These are phyloP conservation scores for Coniella vitis DNA, from an alignment of 2,329 filamentous ascomycete species.

Conservation along the genomic window DNA sequence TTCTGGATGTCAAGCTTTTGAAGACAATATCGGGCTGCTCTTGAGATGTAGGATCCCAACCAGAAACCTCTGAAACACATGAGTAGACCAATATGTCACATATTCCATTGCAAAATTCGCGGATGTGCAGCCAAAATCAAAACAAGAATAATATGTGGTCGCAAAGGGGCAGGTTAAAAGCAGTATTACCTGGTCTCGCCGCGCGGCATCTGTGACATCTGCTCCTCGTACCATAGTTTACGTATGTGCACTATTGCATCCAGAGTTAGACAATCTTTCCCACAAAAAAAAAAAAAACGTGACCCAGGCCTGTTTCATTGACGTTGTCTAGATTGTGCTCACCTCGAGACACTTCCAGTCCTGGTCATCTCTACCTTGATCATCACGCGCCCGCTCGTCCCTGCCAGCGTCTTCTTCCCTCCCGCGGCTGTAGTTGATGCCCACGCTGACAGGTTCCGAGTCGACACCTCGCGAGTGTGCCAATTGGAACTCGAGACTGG, in stretches of 20 bases:
- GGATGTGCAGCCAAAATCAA: too few relatives aligned
- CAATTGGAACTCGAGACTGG: slow-evolving; percentile 28
- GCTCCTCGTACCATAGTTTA: slow-evolving; percentile 49
- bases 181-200: slow-evolving; percentile 40
- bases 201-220: slow-evolving; percentile 54
- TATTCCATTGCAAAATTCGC: too few relatives aligned
- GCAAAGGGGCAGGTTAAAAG: neutral
- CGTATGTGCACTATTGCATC: slow-evolving; percentile 39
- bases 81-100: too few relatives aligned
- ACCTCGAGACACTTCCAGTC: slow-evolving; percentile 35
- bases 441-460: slow-evolving; percentile 24
- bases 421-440: slow-evolving; percentile 30
- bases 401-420: slow-evolving; percentile 23
- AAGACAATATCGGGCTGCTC: neutral
- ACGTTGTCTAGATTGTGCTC: slow-evolving; percentile 6
- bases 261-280: neutral
- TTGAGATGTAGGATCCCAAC: neutral
- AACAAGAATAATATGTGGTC: too few relatives aligned
- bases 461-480: slow-evolving; percentile 23
- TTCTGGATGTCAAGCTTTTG: neutral
- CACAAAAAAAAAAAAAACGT: too few relatives aligned
- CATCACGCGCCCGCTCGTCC: slow-evolving; percentile 5
- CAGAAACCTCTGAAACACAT: too few relatives aligned
- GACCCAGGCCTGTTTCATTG: neutral
- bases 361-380: slow-evolving; percentile 22